Conservation (phyloP, 306 rosid species). For the Acacia melanoxylon region DNA sequence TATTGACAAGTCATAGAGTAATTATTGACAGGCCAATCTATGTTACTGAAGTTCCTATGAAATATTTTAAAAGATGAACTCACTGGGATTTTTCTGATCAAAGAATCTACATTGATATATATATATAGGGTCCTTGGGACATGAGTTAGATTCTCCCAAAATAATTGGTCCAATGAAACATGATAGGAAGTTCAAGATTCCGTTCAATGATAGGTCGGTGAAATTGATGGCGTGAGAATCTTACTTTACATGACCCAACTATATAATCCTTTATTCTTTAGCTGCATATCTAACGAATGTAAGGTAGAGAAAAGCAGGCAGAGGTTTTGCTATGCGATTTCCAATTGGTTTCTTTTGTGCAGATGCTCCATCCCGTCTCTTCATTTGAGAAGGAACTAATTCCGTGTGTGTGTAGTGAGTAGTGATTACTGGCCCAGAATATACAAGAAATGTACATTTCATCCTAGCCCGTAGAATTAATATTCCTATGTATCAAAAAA, state of each 20-base stretch:
- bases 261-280: conserved; percentile 36
- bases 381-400: conserved; percentile 40
- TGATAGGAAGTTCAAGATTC: background rate
- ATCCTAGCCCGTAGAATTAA: conserved; percentile 29
- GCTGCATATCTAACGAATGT: background rate
- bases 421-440: conserved; percentile 39
- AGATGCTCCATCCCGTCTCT: conserved; percentile 47
- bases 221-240: conserved; percentile 11
- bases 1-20: too few species aligned
- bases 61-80: too few species aligned
- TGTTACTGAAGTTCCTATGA: too few species aligned
- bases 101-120: too few species aligned
- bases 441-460: conserved; percentile 25
- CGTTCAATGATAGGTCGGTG: background rate
- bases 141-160: too few species aligned
- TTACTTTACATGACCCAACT: conserved; percentile 13
- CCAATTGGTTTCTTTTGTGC: conserved; percentile 8
- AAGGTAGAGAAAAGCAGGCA: conserved; percentile 22
- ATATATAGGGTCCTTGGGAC: too few species aligned
- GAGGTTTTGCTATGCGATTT: conserved; percentile 13
- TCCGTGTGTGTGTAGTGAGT: conserved; percentile 36
- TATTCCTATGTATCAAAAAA: too few species aligned
- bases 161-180: background rate
- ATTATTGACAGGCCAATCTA: too few species aligned
- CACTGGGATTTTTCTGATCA: too few species aligned